A percentile compares a stretch with the other conserved stretches of the same genome.
phyloP scores from a whole-genome alignment of 345 rosid species.

The Sisymbrium irio region DNA sequence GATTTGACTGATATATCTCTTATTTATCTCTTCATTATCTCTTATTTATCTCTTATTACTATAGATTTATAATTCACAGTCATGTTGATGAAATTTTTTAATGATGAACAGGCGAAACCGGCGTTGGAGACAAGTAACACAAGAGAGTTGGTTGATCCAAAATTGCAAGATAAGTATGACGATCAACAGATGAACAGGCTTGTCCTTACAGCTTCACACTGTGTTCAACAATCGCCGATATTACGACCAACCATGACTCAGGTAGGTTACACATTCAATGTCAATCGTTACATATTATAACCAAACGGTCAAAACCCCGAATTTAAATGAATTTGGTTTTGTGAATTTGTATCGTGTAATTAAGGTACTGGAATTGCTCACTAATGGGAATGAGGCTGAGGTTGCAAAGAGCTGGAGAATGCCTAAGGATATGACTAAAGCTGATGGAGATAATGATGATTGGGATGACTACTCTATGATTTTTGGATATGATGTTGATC shows the following conservation, averaged over 20 bases:
- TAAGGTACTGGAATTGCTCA: slow-evolving; percentile 75
- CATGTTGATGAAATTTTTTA: not conserved
- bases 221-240: slow-evolving; percentile 72
- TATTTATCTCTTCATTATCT: no score
- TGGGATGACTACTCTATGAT: slow-evolving; percentile 74
- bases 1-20: no score
- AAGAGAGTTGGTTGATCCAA: slow-evolving; percentile 59
- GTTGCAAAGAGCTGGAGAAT: slow-evolving; percentile 62
- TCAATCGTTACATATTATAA: not conserved
- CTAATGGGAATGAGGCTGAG: slow-evolving; percentile 52
- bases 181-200: slow-evolving; percentile 62
- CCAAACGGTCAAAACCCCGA: not conserved
- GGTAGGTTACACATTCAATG: slow-evolving; percentile 36
- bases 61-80: not conserved
- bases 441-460: slow-evolving; percentile 37
- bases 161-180: slow-evolving; percentile 55
- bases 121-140: slow-evolving; percentile 70
- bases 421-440: slow-evolving; percentile 46
- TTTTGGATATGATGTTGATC: slow-evolving; percentile 70
- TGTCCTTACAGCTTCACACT: slow-evolving; percentile 66
- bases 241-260: slow-evolving; percentile 89
- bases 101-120: slow-evolving; percentile 65
- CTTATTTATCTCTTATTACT: no score
- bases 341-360: not conserved
- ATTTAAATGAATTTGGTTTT: not conserved